Percentiles rank a stretch among this genome's conserved stretches.
These are phyloP conservation scores for Naganishia kalamii DNA, from an alignment of 768 basidiomycete genomes.

Conservation along the genomic window DNA sequence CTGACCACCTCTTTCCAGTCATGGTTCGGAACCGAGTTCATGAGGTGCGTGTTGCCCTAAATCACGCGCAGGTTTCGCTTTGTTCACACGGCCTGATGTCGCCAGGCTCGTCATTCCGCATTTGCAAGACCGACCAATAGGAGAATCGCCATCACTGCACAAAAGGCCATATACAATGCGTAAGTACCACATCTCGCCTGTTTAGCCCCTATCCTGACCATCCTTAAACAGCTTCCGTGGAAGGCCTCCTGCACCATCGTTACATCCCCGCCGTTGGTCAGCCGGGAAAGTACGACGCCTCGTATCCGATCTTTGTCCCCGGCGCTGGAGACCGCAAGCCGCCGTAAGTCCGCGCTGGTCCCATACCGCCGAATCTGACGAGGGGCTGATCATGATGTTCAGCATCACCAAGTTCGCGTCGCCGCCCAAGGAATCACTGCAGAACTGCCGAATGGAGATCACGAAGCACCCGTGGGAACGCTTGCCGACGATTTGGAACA, in stretches of 20 bases:
- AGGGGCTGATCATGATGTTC: not conserved
- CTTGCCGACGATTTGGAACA: slow-evolving; percentile 15
- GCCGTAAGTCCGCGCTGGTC: not conserved
- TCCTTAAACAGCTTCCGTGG: slow-evolving; percentile 13
- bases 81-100: not conserved
- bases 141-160: not conserved
- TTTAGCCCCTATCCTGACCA: not conserved
- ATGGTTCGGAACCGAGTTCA: slow-evolving; percentile 20
- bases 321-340: slow-evolving; percentile 12
- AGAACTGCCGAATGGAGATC: not conserved
- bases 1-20: not conserved
- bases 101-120: slow-evolving; percentile 1
- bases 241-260: slow-evolving; percentile 19
- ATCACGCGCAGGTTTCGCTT: not conserved
- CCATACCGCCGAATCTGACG: not conserved
- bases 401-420: slow-evolving; percentile 8
- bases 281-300: slow-evolving; percentile 20
- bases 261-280: slow-evolving; percentile 18
- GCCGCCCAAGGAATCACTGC: slow-evolving; percentile 2
- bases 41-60: not conserved
- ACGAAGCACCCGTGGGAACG: not conserved
- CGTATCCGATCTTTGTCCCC: slow-evolving; percentile 15
- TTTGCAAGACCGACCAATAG: not conserved
- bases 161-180: slow-evolving; percentile 13
- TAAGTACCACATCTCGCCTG: not conserved